phyloP scores from a whole-genome alignment of 441 rosid genomes.

The Aleurites moluccanus region DNA sequence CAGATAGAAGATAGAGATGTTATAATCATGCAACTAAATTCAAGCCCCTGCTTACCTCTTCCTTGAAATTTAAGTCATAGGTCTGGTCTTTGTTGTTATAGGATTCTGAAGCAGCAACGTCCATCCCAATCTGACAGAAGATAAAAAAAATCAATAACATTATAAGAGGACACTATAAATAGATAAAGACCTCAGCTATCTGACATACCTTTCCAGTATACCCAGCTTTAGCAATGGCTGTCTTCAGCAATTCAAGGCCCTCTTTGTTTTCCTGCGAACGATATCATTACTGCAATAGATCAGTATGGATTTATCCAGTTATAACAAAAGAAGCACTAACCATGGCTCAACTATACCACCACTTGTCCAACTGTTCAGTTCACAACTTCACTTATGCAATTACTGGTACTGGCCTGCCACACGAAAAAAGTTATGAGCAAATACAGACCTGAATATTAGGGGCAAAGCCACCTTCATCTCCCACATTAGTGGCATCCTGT shows the following conservation, averaged over 20 bases:
- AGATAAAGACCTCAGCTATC: not conserved
- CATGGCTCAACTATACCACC: not conserved
- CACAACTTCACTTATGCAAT: not conserved
- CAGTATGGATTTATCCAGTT: not conserved
- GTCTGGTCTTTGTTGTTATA: conserved; percentile 61
- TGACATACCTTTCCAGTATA: conserved; percentile 73
- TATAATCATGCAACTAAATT: not conserved
- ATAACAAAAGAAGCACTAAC: not conserved
- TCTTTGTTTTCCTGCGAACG: conserved; percentile 82
- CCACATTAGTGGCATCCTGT: conserved; percentile 94
- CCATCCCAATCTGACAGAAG: conserved; percentile 81
- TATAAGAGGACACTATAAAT: not conserved
- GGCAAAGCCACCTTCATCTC: conserved; percentile 98
- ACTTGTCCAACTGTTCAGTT: not conserved
- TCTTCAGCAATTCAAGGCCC: conserved; percentile 87
- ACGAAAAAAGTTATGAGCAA: not conserved
- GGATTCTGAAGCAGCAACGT: conserved; percentile 98
- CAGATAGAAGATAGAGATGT: not conserved
- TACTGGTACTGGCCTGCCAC: not conserved
- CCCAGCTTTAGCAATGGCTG: conserved; percentile 91
- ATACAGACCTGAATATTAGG: conserved; percentile 81
- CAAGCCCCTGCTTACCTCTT: conserved; percentile 50
- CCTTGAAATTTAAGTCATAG: conserved; percentile 93
- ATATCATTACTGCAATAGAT: not conserved
- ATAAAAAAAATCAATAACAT: not conserved